Evolutionary conservation across 225 moss, liverwort and hornwort species (phyloP), one percentile per base, ranked within the genome.

Genomic region (Antitrichia curtipendula): DNA sequence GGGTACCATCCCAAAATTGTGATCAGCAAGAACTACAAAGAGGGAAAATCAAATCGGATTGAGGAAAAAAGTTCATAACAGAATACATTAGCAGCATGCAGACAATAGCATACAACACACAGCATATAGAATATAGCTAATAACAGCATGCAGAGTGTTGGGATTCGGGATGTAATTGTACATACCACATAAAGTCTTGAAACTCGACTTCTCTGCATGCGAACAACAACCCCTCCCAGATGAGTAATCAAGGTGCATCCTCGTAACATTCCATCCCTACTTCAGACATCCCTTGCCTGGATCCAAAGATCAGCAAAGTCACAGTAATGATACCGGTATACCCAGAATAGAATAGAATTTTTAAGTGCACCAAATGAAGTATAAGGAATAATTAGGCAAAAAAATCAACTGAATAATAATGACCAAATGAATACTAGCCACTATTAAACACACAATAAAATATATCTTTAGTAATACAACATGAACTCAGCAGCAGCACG

Each of bases 111-210:
- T 12, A 84, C 52, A 84, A 49, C 59, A 74, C 24, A 57, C 36
- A 54, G 71, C 62, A 78, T 54, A 22, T 27, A 56, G 78, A 40
- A 53, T 43, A 75, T 6, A 77, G 62, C 53, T 23, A 13, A 83
- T n/a, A 86, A 40, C 58, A 82, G 71, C 81, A 84, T 64, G 11
- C 34, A 28, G 27, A 38, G 50, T 85, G 73, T 52, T 83, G 65
- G 8, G 50, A 75, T 70, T 74, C 73, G 72, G 69, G 40, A 80
- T 56, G 84, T 80, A 81, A 59, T 78, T 84, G 79, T 50, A 90
- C 95, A 25, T 93, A 97, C 98, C 98, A 97, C 84, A 98, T 87
- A 75, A 95, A 98, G 85, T 98, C 96, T 86, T 97, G 93, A 89
- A 97, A 95, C 66, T 87, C 83, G 80, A 98, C 96, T 92, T 93